These are phyloP conservation scores for Nannizziopsis barbatae DNA, from an alignment of 2,329 filamentous ascomycete species.

Conservation along the genomic window DNA sequence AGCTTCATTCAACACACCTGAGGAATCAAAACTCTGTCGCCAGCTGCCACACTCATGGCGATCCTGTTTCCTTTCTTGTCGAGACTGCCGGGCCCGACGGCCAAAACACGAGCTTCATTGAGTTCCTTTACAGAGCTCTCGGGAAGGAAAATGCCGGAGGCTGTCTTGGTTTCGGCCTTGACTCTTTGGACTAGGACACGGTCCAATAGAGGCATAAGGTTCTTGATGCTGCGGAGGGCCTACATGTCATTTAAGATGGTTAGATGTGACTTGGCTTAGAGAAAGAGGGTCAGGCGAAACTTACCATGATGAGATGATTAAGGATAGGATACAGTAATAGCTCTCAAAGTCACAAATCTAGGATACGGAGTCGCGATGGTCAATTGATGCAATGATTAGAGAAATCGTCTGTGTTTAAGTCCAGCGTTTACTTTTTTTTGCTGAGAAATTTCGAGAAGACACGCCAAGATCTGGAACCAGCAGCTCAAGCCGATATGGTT, in stretches of 20 bases:
- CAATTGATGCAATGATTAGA: neutral
- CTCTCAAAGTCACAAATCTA: too few relatives aligned
- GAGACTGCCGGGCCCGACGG: conserved; percentile 78
- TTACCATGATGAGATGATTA: conserved; percentile 12
- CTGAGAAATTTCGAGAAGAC: conserved; percentile 20
- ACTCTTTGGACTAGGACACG: conserved; percentile 95
- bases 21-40: conserved; percentile 92
- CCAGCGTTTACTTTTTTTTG: conserved; percentile 13
- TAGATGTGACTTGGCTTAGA: neutral
- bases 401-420: neutral
- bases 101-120: conserved; percentile 93
- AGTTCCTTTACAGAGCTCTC: conserved; percentile 96
- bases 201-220: conserved; percentile 90
- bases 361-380: too few relatives aligned
- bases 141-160: conserved; percentile 92
- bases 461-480: conserved; percentile 15
- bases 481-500: neutral
- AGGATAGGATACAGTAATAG: neutral
- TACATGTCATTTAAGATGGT: conserved; percentile 1
- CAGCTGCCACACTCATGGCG: conserved; percentile 66
- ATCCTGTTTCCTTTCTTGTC: conserved; percentile 85
- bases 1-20: conserved; percentile 49
- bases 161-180: conserved; percentile 94
- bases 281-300: neutral
- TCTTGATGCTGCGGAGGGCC: conserved; percentile 87